These are phyloP conservation scores for Datura wrightii DNA, from an alignment of 257 asterid genomes.

Conservation along the genomic window DNA sequence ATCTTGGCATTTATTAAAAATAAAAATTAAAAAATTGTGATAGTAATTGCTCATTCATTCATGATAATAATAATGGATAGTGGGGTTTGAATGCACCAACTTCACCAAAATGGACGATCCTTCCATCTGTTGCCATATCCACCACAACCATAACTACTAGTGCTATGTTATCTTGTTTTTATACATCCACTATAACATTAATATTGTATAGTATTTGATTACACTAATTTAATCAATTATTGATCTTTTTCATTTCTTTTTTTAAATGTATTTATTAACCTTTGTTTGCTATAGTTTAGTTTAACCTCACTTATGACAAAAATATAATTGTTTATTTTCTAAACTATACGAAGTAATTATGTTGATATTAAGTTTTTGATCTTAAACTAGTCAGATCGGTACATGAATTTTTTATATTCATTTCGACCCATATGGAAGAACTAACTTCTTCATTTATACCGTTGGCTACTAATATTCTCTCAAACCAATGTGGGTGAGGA, in stretches of 20 bases:
- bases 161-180: neutral
- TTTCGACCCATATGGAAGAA: neutral
- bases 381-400: neutral
- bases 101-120: constrained; percentile 20
- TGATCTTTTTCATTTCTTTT: neutral
- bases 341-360: neutral
- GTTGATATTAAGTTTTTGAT: neutral
- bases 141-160: constrained; percentile 14
- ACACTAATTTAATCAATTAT: neutral
- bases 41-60: constrained; percentile 13
- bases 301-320: neutral
- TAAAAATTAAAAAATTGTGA: neutral
- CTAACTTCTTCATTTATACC: neutral
- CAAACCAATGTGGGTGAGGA: neutral
- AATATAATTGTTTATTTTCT: neutral
- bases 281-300: neutral
- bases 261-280: neutral
- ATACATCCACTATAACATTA: neutral
- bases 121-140: neutral
- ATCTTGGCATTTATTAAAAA: neutral
- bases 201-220: neutral
- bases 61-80: neutral
- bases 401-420: neutral
- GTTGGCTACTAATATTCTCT: neutral
- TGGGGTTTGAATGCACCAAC: constrained; percentile 15